Percentiles rank a stretch among this genome's conserved stretches.
phyloP scores from a whole-genome alignment of 164 flowering plant species.

The Cinnamomum chago region DNA sequence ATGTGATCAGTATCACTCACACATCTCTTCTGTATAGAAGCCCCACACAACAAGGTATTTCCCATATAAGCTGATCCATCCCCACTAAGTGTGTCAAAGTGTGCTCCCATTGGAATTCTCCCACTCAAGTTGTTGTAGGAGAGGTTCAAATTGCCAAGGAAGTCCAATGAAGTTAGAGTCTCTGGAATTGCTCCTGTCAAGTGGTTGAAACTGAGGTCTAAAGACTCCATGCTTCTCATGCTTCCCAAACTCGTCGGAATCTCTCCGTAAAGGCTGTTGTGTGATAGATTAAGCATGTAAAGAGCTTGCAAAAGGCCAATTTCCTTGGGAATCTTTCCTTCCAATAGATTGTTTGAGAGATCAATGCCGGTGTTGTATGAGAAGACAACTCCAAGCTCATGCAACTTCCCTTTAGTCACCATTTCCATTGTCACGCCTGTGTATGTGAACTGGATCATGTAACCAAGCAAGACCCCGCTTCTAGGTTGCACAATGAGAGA shows the following conservation, averaged over 20 bases:
- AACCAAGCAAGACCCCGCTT: neutral
- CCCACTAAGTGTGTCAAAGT: slow-evolving; percentile 11
- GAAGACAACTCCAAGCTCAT: neutral
- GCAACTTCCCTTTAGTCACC: slow-evolving; percentile 9
- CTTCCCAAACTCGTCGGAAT: slow-evolving; percentile 7
- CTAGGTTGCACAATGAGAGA: neutral
- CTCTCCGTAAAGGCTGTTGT: slow-evolving; percentile 11
- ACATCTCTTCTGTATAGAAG: slow-evolving; percentile 3
- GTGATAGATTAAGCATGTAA: slow-evolving; percentile 16
- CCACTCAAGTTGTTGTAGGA: slow-evolving; percentile 23
- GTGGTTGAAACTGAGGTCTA: neutral
- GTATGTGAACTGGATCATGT: neutral
- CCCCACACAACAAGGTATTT: slow-evolving; percentile 13
- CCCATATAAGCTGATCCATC: slow-evolving; percentile 16
- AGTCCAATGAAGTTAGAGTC: slow-evolving; percentile 11
- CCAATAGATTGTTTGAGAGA: slow-evolving; percentile 13
- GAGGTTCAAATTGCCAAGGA: slow-evolving; percentile 5
- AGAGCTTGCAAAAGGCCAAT: slow-evolving; percentile 16
- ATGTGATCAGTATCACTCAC: neutral
- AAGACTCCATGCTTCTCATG: neutral
- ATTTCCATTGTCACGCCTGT: slow-evolving; percentile 7
- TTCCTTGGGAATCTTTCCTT: slow-evolving; percentile 12
- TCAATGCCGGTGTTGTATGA: slow-evolving; percentile 17
- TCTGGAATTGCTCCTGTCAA: neutral
- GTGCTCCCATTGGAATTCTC: slow-evolving; percentile 12